These are phyloP conservation scores for Chytriomyces sp. DNA, from an alignment of 192 early-diverging fungal species.

Conservation along the genomic window DNA sequence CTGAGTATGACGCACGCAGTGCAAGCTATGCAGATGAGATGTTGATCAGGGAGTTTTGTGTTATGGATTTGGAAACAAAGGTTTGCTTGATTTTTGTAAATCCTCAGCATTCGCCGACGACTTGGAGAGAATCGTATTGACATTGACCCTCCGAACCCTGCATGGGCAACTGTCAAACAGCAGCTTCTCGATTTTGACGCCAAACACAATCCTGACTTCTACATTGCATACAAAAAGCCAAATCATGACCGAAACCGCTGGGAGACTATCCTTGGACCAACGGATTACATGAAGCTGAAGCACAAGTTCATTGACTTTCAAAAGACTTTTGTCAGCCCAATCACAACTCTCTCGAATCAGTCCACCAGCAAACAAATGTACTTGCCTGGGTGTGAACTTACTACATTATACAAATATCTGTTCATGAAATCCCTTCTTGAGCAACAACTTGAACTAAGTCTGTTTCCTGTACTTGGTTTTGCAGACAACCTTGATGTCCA, in stretches of 20 bases:
- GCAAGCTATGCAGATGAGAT: constrained; percentile 1
- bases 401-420: no score
- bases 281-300: constrained; percentile 9
- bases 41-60: constrained; percentile 4
- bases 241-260: constrained; percentile 9
- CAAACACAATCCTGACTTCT: constrained; percentile 9
- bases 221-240: constrained; percentile 7
- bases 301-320: neutral
- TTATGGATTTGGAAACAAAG: neutral
- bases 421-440: no score
- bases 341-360: no score
- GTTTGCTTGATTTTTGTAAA: constrained; percentile 5
- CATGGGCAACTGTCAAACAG: constrained; percentile 11
- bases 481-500: no score
- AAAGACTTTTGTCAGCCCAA: no score
- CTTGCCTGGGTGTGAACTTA: no score
- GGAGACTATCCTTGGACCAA: constrained; percentile 11
- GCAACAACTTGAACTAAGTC: no score
- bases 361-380: no score
- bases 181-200: constrained; percentile 11
- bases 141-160: constrained; percentile 11
- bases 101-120: constrained; percentile 11
- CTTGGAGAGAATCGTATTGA: constrained; percentile 11
- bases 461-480: no score
- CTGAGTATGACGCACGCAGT: neutral